Conservation (phyloP, 257 asterid species). For the Capsicum chinense region DNA sequence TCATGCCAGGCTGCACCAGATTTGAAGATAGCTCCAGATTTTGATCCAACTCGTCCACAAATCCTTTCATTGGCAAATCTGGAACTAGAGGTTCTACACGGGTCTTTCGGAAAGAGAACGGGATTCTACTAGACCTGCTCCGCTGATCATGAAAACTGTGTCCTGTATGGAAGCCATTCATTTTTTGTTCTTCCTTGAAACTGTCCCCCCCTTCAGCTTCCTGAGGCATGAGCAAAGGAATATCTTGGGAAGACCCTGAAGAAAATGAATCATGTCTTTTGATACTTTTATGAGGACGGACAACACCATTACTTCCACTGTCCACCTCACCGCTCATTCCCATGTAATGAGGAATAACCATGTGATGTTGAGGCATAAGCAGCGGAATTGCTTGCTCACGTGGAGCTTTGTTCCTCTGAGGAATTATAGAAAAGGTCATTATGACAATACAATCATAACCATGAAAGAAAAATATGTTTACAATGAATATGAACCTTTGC, state of each 20-base stretch:
- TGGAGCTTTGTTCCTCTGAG: slow-evolving; percentile 91
- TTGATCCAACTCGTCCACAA: slow-evolving; percentile 72
- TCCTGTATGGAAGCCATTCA: slow-evolving; percentile 48
- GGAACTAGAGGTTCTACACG: slow-evolving; percentile 64
- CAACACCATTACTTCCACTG: slow-evolving; percentile 39
- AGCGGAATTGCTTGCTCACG: slow-evolving; percentile 85
- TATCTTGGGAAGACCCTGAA: slow-evolving; percentile 71
- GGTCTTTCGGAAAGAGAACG: slow-evolving; percentile 73
- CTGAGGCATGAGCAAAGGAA: slow-evolving; percentile 93
- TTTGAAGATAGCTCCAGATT: slow-evolving; percentile 58
- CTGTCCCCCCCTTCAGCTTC: slow-evolving; percentile 71
- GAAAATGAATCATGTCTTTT: slow-evolving; percentile 65
- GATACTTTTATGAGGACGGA: slow-evolving; percentile 37
- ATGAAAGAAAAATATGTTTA: slow-evolving; percentile 20
- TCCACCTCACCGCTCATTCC: slow-evolving; percentile 60
- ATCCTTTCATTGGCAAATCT: slow-evolving; percentile 90
- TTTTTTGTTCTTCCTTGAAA: slow-evolving; percentile 51
- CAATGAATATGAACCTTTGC: slow-evolving; percentile 72
- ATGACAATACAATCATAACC: slow-evolving; percentile 32
- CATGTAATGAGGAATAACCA: slow-evolving; percentile 97
- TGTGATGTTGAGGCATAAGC: slow-evolving; percentile 96
- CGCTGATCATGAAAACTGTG: slow-evolving; percentile 61
- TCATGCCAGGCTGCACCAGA: slow-evolving; percentile 50
- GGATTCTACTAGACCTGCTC: slow-evolving; percentile 57
- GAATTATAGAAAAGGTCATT: slow-evolving; percentile 37